Conservation (phyloP, 495 filamentous ascomycete species). For the Penicillium chermesinum region DNA sequence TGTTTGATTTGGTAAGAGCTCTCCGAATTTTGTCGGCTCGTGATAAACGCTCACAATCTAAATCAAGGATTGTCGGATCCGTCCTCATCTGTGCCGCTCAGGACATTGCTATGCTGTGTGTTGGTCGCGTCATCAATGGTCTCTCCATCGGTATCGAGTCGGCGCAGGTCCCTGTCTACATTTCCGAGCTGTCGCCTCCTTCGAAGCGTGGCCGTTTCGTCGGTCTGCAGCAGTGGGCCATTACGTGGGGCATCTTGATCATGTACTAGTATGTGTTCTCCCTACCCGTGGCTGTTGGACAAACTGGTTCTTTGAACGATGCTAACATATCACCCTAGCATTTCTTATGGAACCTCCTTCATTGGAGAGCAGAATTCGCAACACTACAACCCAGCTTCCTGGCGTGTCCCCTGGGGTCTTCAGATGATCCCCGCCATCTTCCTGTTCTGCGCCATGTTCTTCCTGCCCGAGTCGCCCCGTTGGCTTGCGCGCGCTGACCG, state of each 20-base stretch:
- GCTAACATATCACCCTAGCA: too few relatives aligned
- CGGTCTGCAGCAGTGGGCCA: slow-evolving; percentile 71
- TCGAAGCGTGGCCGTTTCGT: slow-evolving; percentile 66
- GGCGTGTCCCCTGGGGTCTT: slow-evolving; percentile 70
- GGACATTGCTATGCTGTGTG: slow-evolving; percentile 68
- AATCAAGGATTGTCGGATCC: slow-evolving; percentile 53
- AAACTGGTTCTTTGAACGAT: background rate
- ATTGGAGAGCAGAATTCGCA: slow-evolving; percentile 29
- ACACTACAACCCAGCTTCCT: slow-evolving; percentile 48
- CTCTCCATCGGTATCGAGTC: slow-evolving; percentile 71
- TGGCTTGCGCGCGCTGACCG: slow-evolving; percentile 72
- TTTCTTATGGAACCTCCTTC: slow-evolving; percentile 64
- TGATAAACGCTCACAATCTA: slow-evolving; percentile 6
- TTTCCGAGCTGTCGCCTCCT: slow-evolving; percentile 66
- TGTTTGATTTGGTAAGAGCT: slow-evolving; percentile 54
- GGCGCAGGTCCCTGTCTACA: slow-evolving; percentile 75
- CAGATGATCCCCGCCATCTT: slow-evolving; percentile 68
- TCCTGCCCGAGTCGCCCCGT: slow-evolving; percentile 71
- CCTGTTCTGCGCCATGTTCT: slow-evolving; percentile 55
- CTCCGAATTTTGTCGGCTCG: background rate
- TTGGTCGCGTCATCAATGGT: slow-evolving; percentile 74
- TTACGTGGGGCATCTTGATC: slow-evolving; percentile 77
- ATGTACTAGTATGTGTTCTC: slow-evolving; percentile 54
- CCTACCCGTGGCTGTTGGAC: background rate
- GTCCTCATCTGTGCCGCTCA: slow-evolving; percentile 66